Percentiles rank a stretch among this genome's conserved stretches.
phyloP scores from a whole-genome alignment of 2,329 filamentous ascomycete genomes.

The Fusarium aywerte region DNA sequence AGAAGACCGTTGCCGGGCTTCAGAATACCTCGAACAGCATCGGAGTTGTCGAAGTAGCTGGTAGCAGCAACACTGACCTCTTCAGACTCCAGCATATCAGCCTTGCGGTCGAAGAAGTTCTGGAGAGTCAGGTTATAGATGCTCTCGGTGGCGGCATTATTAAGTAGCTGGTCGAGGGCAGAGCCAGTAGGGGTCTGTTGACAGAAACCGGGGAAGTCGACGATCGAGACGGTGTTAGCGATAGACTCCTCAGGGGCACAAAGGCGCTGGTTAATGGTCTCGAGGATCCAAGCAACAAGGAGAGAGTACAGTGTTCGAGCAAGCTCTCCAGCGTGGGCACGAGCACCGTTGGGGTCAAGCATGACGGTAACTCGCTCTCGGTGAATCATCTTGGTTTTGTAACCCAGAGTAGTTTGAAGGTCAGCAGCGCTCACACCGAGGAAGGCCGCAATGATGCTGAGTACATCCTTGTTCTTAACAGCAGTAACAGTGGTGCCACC shows the following conservation, averaged over 20 bases:
- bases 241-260: constrained; percentile 90
- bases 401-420: constrained; percentile 87
- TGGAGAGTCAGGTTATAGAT: constrained; percentile 94
- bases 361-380: constrained; percentile 98
- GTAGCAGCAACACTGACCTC: constrained; percentile 91
- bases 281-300: constrained; percentile 92
- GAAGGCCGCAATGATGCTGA: constrained; percentile 91
- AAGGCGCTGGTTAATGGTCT: constrained; percentile 88
- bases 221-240: constrained; percentile 91
- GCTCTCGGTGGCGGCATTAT: constrained; percentile 91
- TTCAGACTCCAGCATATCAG: constrained; percentile 92
- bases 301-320: constrained; percentile 93
- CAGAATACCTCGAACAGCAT: constrained; percentile 89
- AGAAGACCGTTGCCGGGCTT: constrained; percentile 93
- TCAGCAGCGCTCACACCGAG: constrained; percentile 84
- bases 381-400: constrained; percentile 96
- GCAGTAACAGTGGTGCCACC: constrained; percentile 86
- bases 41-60: constrained; percentile 97
- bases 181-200: constrained; percentile 86
- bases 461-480: constrained; percentile 92
- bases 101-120: constrained; percentile 95
- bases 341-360: constrained; percentile 91
- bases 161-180: constrained; percentile 89
- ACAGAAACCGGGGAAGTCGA: constrained; percentile 96
- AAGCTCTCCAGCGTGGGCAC: constrained; percentile 92